Base-by-base conservation (phyloP, 164 flowering plant species). In the Cinnamomum chago region DNA sequence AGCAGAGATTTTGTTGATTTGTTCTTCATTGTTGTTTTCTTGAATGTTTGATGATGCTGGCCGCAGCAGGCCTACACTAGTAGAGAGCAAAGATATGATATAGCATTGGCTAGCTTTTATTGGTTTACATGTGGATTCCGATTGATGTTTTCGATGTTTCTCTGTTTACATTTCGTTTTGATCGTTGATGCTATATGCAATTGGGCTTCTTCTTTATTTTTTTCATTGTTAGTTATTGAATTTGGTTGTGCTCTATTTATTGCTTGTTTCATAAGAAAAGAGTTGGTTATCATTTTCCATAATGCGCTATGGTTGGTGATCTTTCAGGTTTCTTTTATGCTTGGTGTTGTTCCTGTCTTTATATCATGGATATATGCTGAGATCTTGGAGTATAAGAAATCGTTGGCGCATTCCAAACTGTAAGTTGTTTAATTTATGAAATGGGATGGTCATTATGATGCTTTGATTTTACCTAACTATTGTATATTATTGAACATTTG, bases 351-450 rank as follows among this genome's bases (percentile, higher is more conserved):
- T 78, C 96, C 98, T 13, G 79, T 90, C 18, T 75, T 93, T 77
- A 82, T 91, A 55, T 88, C 97, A 73, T 95, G 99, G 99, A 81
- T 93, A 78, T 93, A 95, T 79, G 86, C 98, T 5, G 99, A 95
- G 81, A 78, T 83, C 35, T 76, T 95, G 82, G 96, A 89, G 65
- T 86, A 85, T 65, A 90, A 83, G 78, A 93, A 82, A 76, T 69
- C 86, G 65, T 82, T 92, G 65, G 76, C 84, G 35, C 81, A 76
- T 79, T 70, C 89, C 5, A 95, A 95, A 95, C 88, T 93, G 99
- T 95, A 83, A 89, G 98, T 80, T 77, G 60, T 55, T 55, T 17
- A 14, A 2, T 40, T 40, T 20, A 14, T 20, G 5, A 55, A 55
- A 55, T 55, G 17, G 60, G 60, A 4, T 17, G n/a, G 60, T 55